These are phyloP conservation scores for Neofusicoccum umdonicola DNA, from an alignment of 2,329 filamentous ascomycete genomes.

Conservation along the genomic window DNA sequence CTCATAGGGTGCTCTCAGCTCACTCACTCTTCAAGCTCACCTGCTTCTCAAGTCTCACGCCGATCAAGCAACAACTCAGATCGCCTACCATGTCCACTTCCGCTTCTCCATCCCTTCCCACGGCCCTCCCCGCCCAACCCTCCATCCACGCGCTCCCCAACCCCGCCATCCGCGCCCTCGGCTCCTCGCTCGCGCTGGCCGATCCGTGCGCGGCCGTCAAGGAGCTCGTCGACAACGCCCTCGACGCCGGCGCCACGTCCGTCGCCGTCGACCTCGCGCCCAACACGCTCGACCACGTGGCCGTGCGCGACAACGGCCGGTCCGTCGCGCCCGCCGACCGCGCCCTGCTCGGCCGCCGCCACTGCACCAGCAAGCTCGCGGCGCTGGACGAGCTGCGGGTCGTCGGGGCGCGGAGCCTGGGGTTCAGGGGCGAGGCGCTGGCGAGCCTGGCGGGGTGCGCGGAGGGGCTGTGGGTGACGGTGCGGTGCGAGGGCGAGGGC, in stretches of 20 bases:
- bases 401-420: conserved; percentile 61
- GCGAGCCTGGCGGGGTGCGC: conserved; percentile 62
- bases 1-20: too few relatives aligned
- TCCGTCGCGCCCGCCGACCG: conserved; percentile 66
- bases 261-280: conserved; percentile 63
- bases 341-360: conserved; percentile 62
- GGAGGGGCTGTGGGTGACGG: conserved; percentile 58
- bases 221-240: conserved; percentile 73
- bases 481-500: conserved; percentile 60
- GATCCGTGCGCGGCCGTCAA: conserved; percentile 65
- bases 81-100: background rate
- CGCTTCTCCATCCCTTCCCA: background rate
- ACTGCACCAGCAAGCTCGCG: conserved; percentile 71
- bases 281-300: conserved; percentile 67
- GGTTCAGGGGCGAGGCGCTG: conserved; percentile 73
- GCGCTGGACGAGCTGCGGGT: conserved; percentile 60
- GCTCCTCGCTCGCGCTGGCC: conserved; percentile 60
- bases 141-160: conserved; percentile 35
- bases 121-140: background rate
- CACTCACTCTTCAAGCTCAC: too few relatives aligned
- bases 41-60: background rate
- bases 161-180: conserved; percentile 53
- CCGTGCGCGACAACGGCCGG: conserved; percentile 65
- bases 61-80: background rate
- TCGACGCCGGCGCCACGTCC: conserved; percentile 67